phyloP scores from a whole-genome alignment of 352 stramenopile species.

The Lagenidium sp. region DNA sequence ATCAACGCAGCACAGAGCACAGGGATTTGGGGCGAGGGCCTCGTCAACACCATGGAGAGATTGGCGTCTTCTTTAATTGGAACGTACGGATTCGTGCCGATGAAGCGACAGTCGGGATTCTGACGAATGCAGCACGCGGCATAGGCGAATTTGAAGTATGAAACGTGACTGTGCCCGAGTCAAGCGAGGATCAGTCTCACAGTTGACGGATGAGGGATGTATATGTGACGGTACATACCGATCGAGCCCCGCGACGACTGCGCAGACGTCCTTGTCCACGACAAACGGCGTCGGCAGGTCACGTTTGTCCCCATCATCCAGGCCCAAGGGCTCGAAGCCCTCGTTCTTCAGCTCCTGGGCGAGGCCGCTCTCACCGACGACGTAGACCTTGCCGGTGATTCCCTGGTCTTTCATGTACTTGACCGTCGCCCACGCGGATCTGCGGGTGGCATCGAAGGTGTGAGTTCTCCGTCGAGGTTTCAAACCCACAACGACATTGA shows the following conservation, averaged over 20 bases:
- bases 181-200: neutral
- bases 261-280: constrained; percentile 59
- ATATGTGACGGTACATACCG: constrained; percentile 16
- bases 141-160: constrained; percentile 84
- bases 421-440: constrained; percentile 74
- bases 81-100: constrained; percentile 73
- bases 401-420: constrained; percentile 75
- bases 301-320: constrained; percentile 60
- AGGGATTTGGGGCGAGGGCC: neutral
- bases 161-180: constrained; percentile 33
- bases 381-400: constrained; percentile 74
- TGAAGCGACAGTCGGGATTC: constrained; percentile 71
- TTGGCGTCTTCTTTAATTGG: neutral
- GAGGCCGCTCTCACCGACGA: constrained; percentile 70
- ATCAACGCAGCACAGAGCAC: too few species aligned
- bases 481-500: too few species aligned
- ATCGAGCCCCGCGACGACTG: constrained; percentile 77
- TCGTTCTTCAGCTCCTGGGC: constrained; percentile 51
- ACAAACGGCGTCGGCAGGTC: constrained; percentile 55
- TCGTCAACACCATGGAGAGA: neutral
- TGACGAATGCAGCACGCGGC: constrained; percentile 58
- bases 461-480: too few species aligned
- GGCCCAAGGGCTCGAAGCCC: constrained; percentile 58
- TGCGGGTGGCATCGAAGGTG: constrained; percentile 12
- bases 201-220: neutral